Evolutionary conservation across 768 basidiomycete genomes (phyloP), one percentile per base, ranked within the genome.

Genomic region (Podaxis rugospora): DNA sequence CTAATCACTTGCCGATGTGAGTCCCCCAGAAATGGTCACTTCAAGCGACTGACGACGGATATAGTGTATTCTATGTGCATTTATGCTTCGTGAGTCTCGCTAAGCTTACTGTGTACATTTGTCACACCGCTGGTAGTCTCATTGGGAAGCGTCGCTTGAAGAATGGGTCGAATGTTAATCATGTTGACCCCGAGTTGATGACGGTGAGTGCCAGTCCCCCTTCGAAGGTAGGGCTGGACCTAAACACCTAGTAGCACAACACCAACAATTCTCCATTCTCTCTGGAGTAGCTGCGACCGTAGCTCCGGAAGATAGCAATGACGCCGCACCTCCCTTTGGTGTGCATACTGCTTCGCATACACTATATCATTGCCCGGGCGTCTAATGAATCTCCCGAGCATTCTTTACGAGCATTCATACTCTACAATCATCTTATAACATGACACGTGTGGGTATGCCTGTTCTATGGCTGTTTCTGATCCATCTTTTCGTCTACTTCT

Each of bases 1-100:
- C 13, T 61, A 25, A 42, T 64, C 13, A 56, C 50, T n/a, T 56
- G 59, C 21, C 36, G 55, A 49, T 36, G 63, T 64, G 27, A 61
- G 63, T 18, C 10, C n/a, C 25, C 11, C 4, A 47, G 16, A 25
- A 25, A 16, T 9, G 32, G 16, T 13, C 14, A 13, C 0, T 7
- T 27, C 0, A 13, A 36, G 7, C 2, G 16, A 28, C 23, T 52
- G 47, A 49, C 23, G 18, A 51, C 14, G 28, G 11, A n/a, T 7
- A 2, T n/a, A 55, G 55, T 44, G 25, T 55, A 55, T 28, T 55
- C 55, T 14, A 55, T 55, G 40, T 55, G 55, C 7, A 23, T 55
- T 27, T 55, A 44, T 55, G 55, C 55, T 16, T 44, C 39, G 55
- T 55, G 42, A 44, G 55, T 27, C 21, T 10, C 52, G 13, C 13